Evolutionary conservation across 2,329 filamentous ascomycete genomes (phyloP), one percentile per base, ranked within the genome.

Genomic region (Cercospora sp.): DNA sequence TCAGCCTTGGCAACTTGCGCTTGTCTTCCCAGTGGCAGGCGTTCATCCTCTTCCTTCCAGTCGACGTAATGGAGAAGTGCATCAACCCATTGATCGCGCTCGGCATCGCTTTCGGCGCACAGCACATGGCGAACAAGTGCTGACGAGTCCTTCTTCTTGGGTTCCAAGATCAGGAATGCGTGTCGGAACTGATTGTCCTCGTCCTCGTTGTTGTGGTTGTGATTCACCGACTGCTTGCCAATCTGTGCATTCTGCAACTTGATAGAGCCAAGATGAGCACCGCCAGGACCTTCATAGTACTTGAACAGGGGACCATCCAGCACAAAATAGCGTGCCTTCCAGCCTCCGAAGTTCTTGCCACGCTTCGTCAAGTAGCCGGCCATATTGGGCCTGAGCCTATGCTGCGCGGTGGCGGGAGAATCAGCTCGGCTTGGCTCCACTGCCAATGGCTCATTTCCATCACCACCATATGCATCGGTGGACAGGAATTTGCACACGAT

Each of bases 341-440:
- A 99, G 60, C 95, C 95, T 62, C 95, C 95, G 81, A 99, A 99
- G 76, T 98, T 98, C 84, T 99, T 99, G 60, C 95, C 95, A 73
- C 92, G 88, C 82, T 99, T 99, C 1, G 95, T 98, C 60, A 99
- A 83, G 79, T 98, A 99, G 8, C 95, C 95, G 76, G 90, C 94
- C 76, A 92, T 93, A 68, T 89, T 85, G 8, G 90, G 88, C 60
- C 89, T 88, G 3, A 89, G 88, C 73, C 90, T 88, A 5, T 88
- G 84, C 61, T 31, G 61, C 3, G 30, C 18, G 16, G 53, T n/a
- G 0, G 88, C 87, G 60, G 67, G 75, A 70, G 66, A 79, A 77
- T 73, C 73, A 10, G 76, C 73, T 85, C 66, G 70, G 64, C 58
- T 79, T 75, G 51, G 74, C 68, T 71, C 73, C 75, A 13, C 42